Percentiles rank a stretch among this genome's conserved stretches.
phyloP scores from a whole-genome alignment of 2,329 filamentous ascomycete genomes.

The Hypoxylon sp. region DNA sequence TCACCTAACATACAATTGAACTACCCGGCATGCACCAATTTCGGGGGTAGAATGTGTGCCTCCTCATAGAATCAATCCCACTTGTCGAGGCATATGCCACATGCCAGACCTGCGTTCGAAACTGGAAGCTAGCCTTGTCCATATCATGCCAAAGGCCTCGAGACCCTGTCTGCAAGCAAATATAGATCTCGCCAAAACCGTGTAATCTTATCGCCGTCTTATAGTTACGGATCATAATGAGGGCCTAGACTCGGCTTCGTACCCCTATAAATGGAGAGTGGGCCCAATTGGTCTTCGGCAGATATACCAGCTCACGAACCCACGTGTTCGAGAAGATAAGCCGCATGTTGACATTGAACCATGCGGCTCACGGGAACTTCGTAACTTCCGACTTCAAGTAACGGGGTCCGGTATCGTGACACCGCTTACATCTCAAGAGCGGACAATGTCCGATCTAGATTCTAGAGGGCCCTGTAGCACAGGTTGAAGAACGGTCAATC shows the following conservation, averaged over 20 bases:
- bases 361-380: constrained; percentile 24
- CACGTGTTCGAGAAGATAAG: constrained; percentile 19
- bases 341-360: neutral
- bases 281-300: constrained; percentile 17
- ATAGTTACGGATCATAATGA: constrained; percentile 14
- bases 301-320: constrained; percentile 16
- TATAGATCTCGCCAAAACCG: neutral
- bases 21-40: neutral
- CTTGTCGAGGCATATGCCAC: neutral
- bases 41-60: neutral
- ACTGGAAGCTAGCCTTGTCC: neutral
- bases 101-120: neutral
- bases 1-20: constrained; percentile 1
- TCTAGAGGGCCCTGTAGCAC: constrained; percentile 40
- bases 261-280: neutral
- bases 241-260: constrained; percentile 20
- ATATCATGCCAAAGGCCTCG: neutral
- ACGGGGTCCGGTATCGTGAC: constrained; percentile 19
- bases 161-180: constrained; percentile 1
- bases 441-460: constrained; percentile 32
- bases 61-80: neutral
- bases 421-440: constrained; percentile 21
- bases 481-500: constrained; percentile 14
- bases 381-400: constrained; percentile 13
- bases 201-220: neutral